phyloP scores from a whole-genome alignment of 176 grass and related monocot genomes.

The Panicum miliaceum region DNA sequence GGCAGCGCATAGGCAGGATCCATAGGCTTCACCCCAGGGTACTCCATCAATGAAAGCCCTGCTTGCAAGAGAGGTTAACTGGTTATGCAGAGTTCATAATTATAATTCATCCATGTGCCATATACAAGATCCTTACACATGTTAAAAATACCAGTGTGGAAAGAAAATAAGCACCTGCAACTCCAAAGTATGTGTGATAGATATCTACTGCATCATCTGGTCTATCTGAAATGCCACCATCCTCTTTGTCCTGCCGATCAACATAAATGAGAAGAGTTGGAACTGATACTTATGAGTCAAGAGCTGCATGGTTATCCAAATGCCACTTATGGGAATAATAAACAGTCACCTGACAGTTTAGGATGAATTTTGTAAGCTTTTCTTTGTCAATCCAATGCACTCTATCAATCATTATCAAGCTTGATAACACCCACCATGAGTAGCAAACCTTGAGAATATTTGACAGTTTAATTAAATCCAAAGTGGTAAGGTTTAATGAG shows the following conservation, averaged over 20 bases:
- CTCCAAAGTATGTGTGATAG: constrained; percentile 89
- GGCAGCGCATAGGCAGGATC: constrained; percentile 90
- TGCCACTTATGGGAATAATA: neutral
- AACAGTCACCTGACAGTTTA: constrained; percentile 81
- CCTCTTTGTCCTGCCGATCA: constrained; percentile 69
- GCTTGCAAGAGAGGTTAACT: constrained; percentile 40
- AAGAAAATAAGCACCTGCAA: constrained; percentile 69
- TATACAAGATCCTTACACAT: constrained; percentile 18
- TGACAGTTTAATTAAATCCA: constrained; percentile 35
- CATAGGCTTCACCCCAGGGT: constrained; percentile 87
- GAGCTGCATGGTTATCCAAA: neutral
- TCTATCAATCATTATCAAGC: constrained; percentile 94
- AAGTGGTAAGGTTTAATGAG: neutral
- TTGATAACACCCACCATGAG: constrained; percentile 90
- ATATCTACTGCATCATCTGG: constrained; percentile 92
- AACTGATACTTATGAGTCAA: neutral
- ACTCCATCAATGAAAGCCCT: constrained; percentile 94
- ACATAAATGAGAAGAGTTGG: neutral
- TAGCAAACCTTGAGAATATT: constrained; percentile 76
- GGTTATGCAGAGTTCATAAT: neutral
- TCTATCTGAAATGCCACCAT: constrained; percentile 96
- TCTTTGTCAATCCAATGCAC: constrained; percentile 92
- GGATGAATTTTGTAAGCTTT: constrained; percentile 84
- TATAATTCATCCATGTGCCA: neutral
- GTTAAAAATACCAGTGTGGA: neutral